These are phyloP conservation scores for Coprinellus aureogranulatus DNA, from an alignment of 768 basidiomycete species.

Conservation along the genomic window DNA sequence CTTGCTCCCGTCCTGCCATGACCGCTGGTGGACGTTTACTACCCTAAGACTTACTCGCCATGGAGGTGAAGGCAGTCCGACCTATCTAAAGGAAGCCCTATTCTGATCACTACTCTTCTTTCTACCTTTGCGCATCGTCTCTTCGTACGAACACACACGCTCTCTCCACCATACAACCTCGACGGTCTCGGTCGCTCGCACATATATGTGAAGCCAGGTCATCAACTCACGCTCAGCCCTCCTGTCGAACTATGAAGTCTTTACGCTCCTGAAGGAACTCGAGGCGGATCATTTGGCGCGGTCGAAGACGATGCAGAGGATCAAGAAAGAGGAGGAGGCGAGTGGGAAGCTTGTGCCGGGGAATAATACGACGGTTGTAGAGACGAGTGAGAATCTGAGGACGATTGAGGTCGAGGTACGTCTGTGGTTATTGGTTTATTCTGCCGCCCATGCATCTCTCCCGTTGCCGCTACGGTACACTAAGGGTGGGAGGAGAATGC, in stretches of 20 bases:
- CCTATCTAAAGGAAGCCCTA: background rate
- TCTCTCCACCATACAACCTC: no score
- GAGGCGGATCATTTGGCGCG: conserved; percentile 71
- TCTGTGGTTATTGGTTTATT: background rate
- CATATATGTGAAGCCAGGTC: conserved; percentile 46
- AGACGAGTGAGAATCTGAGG: conserved; percentile 75
- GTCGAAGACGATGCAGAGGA: conserved; percentile 64
- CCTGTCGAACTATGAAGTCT: conserved; percentile 85
- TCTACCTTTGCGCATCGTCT: conserved; percentile 8
- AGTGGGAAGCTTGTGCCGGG: conserved; percentile 25
- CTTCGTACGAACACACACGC: no score
- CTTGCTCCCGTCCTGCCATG: conserved; percentile 1
- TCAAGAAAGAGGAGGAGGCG: conserved; percentile 75
- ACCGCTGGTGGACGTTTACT: background rate
- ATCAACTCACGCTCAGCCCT: conserved; percentile 73
- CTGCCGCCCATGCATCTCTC: background rate
- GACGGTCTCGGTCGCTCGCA: no score
- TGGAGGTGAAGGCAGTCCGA: background rate
- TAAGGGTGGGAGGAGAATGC: background rate
- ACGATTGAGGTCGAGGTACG: conserved; percentile 83
- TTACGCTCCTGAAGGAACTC: conserved; percentile 71
- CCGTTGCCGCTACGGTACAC: background rate
- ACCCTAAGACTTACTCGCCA: background rate
- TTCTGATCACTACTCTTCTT: conserved; percentile 32
- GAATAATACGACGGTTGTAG: conserved; percentile 30